phyloP scores from a whole-genome alignment of 78 protist species.

The Dictyostelium capitatum region DNA sequence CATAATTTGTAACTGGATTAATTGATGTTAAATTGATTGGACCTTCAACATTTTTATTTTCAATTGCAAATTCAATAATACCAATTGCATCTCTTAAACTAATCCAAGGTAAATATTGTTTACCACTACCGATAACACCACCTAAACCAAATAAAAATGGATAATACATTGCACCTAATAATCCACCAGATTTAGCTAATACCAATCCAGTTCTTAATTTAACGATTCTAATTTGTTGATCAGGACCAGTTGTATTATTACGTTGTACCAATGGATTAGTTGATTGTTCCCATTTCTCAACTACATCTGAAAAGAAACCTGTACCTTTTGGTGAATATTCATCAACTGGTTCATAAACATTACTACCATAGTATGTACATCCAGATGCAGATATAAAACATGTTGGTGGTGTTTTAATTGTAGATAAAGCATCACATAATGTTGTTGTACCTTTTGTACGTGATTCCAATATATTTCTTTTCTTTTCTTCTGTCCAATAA shows the following conservation, averaged over 20 bases:
- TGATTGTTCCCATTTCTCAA: conserved; percentile 55
- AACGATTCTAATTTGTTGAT: conserved; percentile 20
- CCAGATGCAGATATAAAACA: conserved; percentile 58
- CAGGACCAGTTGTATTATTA: neutral
- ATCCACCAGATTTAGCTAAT: conserved; percentile 40
- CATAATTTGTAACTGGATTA: conserved; percentile 55
- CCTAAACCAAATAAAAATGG: conserved; percentile 75
- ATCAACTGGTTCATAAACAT: conserved; percentile 28
- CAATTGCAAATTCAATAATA: conserved; percentile 10
- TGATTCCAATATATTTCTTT: conserved; percentile 39
- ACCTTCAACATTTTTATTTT: conserved; percentile 15
- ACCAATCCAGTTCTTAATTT: conserved; percentile 54
- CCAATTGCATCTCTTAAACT: conserved; percentile 17
- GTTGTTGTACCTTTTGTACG: conserved; percentile 37
- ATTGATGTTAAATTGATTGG: conserved; percentile 37
- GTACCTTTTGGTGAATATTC: conserved; percentile 54
- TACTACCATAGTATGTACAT: conserved; percentile 65
- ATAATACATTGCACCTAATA: conserved; percentile 39
- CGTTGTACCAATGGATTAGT: neutral
- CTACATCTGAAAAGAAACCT: conserved; percentile 67
- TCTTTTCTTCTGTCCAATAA: conserved; percentile 70
- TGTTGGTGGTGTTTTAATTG: conserved; percentile 13
- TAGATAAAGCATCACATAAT: conserved; percentile 18
- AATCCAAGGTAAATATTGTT: conserved; percentile 68
- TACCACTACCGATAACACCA: conserved; percentile 56